Conservation (phyloP, 176 grass and related monocot species). For the Elymus sibiricus region DNA sequence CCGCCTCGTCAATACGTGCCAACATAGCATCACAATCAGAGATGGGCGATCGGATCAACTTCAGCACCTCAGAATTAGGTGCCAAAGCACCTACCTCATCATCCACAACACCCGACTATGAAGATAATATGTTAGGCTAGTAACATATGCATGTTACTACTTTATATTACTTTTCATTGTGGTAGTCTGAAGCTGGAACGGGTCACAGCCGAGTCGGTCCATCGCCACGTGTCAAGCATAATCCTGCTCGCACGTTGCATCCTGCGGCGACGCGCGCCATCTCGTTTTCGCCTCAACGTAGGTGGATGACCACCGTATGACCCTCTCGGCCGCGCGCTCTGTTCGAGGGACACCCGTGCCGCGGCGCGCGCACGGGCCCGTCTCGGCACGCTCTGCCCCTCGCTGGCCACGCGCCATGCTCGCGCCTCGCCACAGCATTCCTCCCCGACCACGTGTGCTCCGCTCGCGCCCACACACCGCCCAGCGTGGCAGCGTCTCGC, state of each 20-base stretch:
- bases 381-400: conserved; percentile 16
- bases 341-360: background rate
- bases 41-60: too few relatives aligned
- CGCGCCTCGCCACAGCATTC: background rate
- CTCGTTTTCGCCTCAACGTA: too few relatives aligned
- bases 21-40: too few relatives aligned
- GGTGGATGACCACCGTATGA: background rate
- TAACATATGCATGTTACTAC: too few relatives aligned
- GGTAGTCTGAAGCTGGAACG: too few relatives aligned
- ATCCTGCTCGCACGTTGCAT: background rate
- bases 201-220: background rate
- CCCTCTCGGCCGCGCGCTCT: background rate
- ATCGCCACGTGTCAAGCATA: background rate
- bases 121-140: too few relatives aligned
- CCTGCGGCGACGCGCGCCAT: background rate
- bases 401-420: conserved; percentile 21
- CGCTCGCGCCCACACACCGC: conserved; percentile 6
- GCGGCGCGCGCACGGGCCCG: background rate
- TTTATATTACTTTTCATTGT: too few relatives aligned
- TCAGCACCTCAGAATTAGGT: too few relatives aligned
- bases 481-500: background rate
- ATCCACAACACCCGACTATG: too few relatives aligned
- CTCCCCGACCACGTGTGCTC: conserved; percentile 30
- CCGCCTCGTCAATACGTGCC: too few relatives aligned
- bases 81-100: too few relatives aligned